Percentiles rank a stretch among this genome's conserved stretches.
These are phyloP conservation scores for Alnus glutinosa DNA, from an alignment of 306 rosid species.

Conservation along the genomic window DNA sequence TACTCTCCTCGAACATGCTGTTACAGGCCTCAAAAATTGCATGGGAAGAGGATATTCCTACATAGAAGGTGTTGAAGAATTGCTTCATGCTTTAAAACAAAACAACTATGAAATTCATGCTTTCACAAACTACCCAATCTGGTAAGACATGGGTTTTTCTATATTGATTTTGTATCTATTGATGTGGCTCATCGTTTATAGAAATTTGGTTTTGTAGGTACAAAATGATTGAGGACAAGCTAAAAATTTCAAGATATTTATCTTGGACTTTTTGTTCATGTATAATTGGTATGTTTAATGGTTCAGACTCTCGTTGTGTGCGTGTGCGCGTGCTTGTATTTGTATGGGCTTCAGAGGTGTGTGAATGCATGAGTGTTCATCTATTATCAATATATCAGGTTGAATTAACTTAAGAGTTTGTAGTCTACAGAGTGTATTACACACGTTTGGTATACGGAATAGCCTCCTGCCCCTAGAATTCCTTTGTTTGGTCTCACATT, in stretches of 20 bases:
- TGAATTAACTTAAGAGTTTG: background rate
- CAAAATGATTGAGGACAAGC: slow-evolving; percentile 77
- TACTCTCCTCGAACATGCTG: background rate
- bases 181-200: slow-evolving; percentile 13
- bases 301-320: background rate
- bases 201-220: slow-evolving; percentile 56
- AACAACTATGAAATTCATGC: slow-evolving; percentile 90
- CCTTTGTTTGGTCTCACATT: no score
- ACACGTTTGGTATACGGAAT: no score
- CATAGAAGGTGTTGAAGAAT: slow-evolving; percentile 70
- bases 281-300: slow-evolving; percentile 45
- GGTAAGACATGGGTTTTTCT: slow-evolving; percentile 46
- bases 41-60: slow-evolving; percentile 76
- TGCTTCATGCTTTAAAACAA: slow-evolving; percentile 67
- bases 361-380: background rate
- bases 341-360: background rate
- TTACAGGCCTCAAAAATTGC: slow-evolving; percentile 78
- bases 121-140: slow-evolving; percentile 88
- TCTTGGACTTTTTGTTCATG: slow-evolving; percentile 97
- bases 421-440: background rate
- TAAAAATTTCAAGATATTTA: slow-evolving; percentile 70
- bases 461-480: no score
- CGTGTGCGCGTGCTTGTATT: background rate
- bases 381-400: background rate
- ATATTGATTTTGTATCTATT: slow-evolving; percentile 25